A percentile compares a stretch with the other conserved stretches of the same genome.
Conservation (phyloP, 306 rosid genomes). For the Pachyrhizus erosus region DNA sequence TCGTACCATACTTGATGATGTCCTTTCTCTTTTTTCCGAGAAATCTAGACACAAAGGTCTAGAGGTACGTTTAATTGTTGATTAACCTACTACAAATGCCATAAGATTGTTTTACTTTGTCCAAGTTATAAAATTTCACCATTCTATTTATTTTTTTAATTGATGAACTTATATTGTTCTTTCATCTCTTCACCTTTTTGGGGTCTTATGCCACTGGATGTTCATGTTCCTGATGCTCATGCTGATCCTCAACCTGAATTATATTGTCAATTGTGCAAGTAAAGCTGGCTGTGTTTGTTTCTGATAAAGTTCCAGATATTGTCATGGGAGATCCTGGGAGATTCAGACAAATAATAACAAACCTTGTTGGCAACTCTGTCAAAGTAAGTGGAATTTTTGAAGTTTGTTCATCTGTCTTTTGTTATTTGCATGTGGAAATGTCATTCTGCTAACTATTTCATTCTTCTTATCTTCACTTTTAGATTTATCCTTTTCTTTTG, state of each 20-base stretch:
- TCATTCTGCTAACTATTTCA: neutral
- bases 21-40: constrained; percentile 90
- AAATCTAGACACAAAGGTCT: constrained; percentile 83
- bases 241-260: constrained; percentile 13
- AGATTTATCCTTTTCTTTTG: neutral
- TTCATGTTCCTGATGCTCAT: constrained; percentile 17
- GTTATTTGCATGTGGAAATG: neutral
- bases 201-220: constrained; percentile 37
- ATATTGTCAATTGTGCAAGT: constrained; percentile 42
- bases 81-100: neutral
- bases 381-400: constrained; percentile 60
- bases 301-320: constrained; percentile 81
- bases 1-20: constrained; percentile 88
- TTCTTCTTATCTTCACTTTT: neutral
- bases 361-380: constrained; percentile 93
- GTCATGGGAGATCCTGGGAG: constrained; percentile 93
- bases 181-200: constrained; percentile 18
- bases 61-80: constrained; percentile 65
- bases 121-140: neutral
- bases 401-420: neutral
- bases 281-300: constrained; percentile 91
- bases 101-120: neutral
- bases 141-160: neutral
- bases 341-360: constrained; percentile 90
- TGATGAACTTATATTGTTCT: constrained; percentile 37